Conservation (phyloP, 192 early-diverging fungal species). For the Coemansia sp. region DNA sequence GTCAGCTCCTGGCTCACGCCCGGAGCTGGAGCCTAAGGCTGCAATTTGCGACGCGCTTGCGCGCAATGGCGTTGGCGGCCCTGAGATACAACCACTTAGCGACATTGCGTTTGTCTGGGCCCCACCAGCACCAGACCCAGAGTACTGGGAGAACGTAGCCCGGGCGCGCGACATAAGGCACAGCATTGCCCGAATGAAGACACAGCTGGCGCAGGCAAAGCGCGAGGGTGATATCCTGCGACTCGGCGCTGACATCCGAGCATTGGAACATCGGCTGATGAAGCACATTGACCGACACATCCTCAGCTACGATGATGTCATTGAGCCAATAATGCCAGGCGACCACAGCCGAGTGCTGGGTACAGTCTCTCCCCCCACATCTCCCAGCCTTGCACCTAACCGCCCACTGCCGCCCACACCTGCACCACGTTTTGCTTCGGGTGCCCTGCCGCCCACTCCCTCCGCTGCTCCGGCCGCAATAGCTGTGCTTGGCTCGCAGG, state of each 20-base stretch:
- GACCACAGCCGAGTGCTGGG: slow-evolving; percentile 5
- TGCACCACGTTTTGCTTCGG: slow-evolving; percentile 19
- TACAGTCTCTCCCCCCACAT: slow-evolving; percentile 36
- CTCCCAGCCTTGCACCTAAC: slow-evolving; percentile 19
- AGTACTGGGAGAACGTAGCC: slow-evolving; percentile 46
- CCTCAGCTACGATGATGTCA: slow-evolving; percentile 47
- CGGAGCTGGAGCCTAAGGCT: background rate
- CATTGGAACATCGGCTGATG: slow-evolving; percentile 37
- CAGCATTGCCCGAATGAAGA: slow-evolving; percentile 16
- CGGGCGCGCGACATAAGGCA: slow-evolving; percentile 41
- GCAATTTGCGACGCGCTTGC: slow-evolving; percentile 16
- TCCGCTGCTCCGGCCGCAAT: background rate
- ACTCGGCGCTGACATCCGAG: slow-evolving; percentile 21
- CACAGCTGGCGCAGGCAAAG: slow-evolving; percentile 8
- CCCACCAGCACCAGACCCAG: slow-evolving; percentile 39
- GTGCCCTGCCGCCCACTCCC: slow-evolving; percentile 30
- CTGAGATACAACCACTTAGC: background rate
- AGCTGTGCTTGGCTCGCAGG: slow-evolving; percentile 32
- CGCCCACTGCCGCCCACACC: slow-evolving; percentile 17
- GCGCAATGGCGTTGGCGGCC: slow-evolving; percentile 10
- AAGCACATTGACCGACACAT: slow-evolving; percentile 40
- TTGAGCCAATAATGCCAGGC: background rate
- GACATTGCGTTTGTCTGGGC: slow-evolving; percentile 30
- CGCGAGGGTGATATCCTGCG: background rate
- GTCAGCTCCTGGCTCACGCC: background rate